Base-by-base conservation (phyloP, 768 basidiomycete species). In the Chalciporus sphaerocephalus region DNA sequence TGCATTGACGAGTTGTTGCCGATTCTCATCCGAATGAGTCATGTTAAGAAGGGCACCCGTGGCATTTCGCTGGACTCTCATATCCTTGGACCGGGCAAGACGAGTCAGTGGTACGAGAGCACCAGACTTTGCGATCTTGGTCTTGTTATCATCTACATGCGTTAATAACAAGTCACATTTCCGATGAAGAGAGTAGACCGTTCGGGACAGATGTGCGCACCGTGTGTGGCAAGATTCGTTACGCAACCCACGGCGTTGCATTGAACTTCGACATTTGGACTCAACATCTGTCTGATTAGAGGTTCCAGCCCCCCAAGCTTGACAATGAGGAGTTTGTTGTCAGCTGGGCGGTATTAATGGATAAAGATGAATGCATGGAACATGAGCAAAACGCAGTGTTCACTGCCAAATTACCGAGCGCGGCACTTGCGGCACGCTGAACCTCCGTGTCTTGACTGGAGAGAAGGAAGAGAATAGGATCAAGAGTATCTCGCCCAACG, bases 191-290 rank as follows among this genome's bases (percentile, higher is more conserved):
- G 48, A 4, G 30, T 24, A 45, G 18, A 17, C n/a, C 12, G 28
- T 39, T 36, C n/a, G 27, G 13, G 21, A 41, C 21, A 33, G 25
- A 46, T 50, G 43, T 42, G 66, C 81, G 44, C 47, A 95, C 94
- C 95, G 69, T 98, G 95, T 1, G 95, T 99, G 12, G 96, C 96
- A 35, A 99, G 78, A 65, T 99, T 99, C 15, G 96, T 99, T 40
- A 99, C 92, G 62, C 96, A 99, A 25, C 96, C 96, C 20, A 99
- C 96, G 22, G 96, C 96, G 63, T 99, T 99, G 73, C 96, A 99
- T 67, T 98, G 96, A 2, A 99, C 96, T 64, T 99, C 96, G 33
- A 98, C 95, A 60, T 98, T 99, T 2, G 94, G 93, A 55, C 89
- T 92, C 43, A 97, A 82, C 96, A 99, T 99, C 68, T 99, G 96